Evolutionary conservation across 176 grass and related monocot species (phyloP).

Genomic region (sorghum (Sorghum bicolor)): DNA sequence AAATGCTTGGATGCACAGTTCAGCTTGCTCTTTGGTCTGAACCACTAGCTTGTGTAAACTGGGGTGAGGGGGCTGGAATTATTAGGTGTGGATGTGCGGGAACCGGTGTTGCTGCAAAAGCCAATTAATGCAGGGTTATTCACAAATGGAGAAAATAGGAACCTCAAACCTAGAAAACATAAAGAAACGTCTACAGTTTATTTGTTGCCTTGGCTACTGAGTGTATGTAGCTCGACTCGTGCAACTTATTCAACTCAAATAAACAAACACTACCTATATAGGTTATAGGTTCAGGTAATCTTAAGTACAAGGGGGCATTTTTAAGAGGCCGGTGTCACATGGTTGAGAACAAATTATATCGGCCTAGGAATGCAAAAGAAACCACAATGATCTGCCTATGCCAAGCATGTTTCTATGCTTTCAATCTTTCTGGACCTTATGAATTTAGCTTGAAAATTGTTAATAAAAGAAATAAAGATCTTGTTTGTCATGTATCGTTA

Average conservation of each 20-base stretch:
- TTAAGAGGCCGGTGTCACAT: slow-evolving; percentile 6
- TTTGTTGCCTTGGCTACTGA: slow-evolving; percentile 14
- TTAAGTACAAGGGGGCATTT: background rate
- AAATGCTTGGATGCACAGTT: slow-evolving; percentile 45
- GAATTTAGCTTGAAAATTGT: background rate
- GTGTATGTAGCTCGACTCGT: background rate
- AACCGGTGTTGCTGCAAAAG: slow-evolving; percentile 51
- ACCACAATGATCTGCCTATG: background rate
- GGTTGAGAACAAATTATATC: background rate
- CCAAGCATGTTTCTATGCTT: background rate
- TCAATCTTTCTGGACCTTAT: background rate
- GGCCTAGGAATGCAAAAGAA: background rate
- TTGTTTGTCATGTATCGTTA: background rate
- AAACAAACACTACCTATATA: background rate
- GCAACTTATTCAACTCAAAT: background rate
- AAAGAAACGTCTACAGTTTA: background rate
- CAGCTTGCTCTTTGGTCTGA: slow-evolving; percentile 90
- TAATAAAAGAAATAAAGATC: background rate
- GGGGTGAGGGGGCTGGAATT: slow-evolving; percentile 61
- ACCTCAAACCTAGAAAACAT: background rate
- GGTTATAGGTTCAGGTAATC: background rate
- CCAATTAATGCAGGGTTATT: slow-evolving; percentile 21
- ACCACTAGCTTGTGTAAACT: slow-evolving; percentile 63
- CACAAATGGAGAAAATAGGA: background rate
- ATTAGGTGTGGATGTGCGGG: slow-evolving; percentile 64